phyloP scores from a whole-genome alignment of 352 stramenopile species.

The Phytophthora kernoviae region DNA sequence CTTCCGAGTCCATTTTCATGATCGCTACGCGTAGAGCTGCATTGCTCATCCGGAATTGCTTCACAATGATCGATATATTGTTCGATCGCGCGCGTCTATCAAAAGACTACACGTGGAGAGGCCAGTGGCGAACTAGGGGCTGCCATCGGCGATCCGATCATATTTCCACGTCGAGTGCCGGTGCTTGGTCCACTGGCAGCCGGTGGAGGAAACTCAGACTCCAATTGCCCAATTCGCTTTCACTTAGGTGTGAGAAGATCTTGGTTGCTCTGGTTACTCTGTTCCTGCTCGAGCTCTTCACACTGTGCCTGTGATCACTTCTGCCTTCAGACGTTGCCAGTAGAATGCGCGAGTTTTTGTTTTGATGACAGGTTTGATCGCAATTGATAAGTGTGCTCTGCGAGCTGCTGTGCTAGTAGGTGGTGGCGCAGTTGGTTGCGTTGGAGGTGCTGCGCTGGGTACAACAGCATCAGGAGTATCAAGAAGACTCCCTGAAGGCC shows the following conservation, averaged over 20 bases:
- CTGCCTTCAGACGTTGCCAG: conserved; percentile 70
- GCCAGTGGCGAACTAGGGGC: conserved; percentile 48
- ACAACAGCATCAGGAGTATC: conserved; percentile 63
- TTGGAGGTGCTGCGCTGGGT: conserved; percentile 15
- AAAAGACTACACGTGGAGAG: conserved; percentile 76
- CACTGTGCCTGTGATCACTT: conserved; percentile 76
- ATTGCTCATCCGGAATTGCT: conserved; percentile 94
- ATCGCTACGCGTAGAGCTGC: conserved; percentile 78
- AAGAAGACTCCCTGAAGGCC: conserved; percentile 59
- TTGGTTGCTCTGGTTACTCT: conserved; percentile 59
- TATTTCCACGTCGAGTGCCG: conserved; percentile 45
- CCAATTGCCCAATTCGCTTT: conserved; percentile 55
- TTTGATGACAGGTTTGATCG: conserved; percentile 68
- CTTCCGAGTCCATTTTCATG: conserved; percentile 79
- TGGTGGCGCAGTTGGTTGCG: conserved; percentile 9
- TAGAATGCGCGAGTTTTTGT: conserved; percentile 72
- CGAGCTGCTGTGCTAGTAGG: conserved; percentile 23
- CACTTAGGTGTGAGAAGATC: conserved; percentile 46
- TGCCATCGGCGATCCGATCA: conserved; percentile 33
- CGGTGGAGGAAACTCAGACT: conserved; percentile 69
- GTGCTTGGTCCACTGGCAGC: conserved; percentile 43
- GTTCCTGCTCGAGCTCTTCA: conserved; percentile 74
- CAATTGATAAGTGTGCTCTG: conserved; percentile 56
- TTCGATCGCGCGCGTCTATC: conserved; percentile 75
- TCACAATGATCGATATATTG: conserved; percentile 97